Evolutionary conservation across 192 early-diverging fungal species (phyloP), one percentile per base, ranked within the genome.

Genomic region (Rhizoclosmatium globosum): DNA sequence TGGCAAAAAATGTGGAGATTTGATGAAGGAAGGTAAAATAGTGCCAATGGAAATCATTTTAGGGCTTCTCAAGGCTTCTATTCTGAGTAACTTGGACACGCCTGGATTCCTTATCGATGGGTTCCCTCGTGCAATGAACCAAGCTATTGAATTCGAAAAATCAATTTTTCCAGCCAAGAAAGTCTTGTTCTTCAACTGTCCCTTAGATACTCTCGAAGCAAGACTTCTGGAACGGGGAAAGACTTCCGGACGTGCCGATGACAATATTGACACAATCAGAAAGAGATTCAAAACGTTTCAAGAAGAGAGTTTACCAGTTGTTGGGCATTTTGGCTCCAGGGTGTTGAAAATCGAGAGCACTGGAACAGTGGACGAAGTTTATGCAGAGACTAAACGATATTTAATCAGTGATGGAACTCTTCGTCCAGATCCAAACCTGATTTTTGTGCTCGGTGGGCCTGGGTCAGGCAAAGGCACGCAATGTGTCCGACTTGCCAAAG

Each of bases 21-120:
- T 79, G 31, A 91, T 92, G 85, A 84, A 84, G 68, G 83, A 92
- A 47, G 91, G 91, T 9, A 89, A 92, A 82, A 89, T 92, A 65
- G 87, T 92, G 17, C 84, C 91, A 39, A 76, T 87, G 82, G 70
- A 45, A 31, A 71, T 77, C 43, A 83, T 59, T 31, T 58, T 82
- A 39, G 59, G 71, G 0, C 71, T 89, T 38, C 50, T 83, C 11
- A 65, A 57, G 13, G 48, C 72, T 19, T 79, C 81, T 13, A 84
- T 79, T 64, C 65, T 50, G 2, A 43, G 47, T 6, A 62, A 61
- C n/a, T 78, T 59, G 2, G 61, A 44, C 19, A 39, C 64, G 19
- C 64, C 64, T 11, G 91, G 88, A 17, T 87, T 87, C 71, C 81
- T 93, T 47, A 83, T 92, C 38, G 92, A 92, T 73, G 92, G 92